phyloP scores from a whole-genome alignment of 176 grass and related monocot genomes.

The Phoenix roebelenii region DNA sequence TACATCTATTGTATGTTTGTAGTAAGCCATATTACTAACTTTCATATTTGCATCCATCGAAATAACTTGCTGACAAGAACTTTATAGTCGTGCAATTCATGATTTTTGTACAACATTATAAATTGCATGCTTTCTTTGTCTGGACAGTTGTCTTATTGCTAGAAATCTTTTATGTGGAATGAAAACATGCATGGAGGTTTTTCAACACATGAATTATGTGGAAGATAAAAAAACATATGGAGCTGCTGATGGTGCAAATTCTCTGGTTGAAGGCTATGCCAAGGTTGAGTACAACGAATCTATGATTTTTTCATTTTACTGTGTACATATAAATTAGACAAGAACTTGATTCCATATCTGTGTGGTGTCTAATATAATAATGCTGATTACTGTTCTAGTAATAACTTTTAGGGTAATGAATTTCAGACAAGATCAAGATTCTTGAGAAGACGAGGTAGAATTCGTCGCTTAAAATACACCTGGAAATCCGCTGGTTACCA shows the following conservation, averaged over 20 bases:
- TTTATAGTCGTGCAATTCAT: too few relatives aligned
- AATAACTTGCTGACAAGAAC: too few relatives aligned
- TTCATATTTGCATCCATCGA: too few relatives aligned
- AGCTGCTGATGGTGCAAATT: constrained; percentile 49
- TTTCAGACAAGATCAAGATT: constrained; percentile 62
- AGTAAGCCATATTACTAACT: too few relatives aligned
- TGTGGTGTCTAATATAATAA: background rate
- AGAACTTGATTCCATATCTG: too few relatives aligned
- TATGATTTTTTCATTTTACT: background rate
- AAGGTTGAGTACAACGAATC: constrained; percentile 32
- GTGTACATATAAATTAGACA: too few relatives aligned
- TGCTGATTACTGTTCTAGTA: background rate
- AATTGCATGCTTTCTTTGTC: constrained; percentile 20
- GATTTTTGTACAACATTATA: background rate
- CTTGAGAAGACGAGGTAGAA: constrained; percentile 73
- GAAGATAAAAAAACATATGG: constrained; percentile 55
- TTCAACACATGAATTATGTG: constrained; percentile 76
- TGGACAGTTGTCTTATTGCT: constrained; percentile 74
- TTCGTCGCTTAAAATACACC: constrained; percentile 85
- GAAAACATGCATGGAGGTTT: constrained; percentile 91
- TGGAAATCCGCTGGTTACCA: constrained; percentile 94
- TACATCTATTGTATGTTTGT: too few relatives aligned
- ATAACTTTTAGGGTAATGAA: constrained; percentile 48
- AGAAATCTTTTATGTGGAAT: constrained; percentile 88
- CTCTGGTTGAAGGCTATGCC: constrained; percentile 84